Evolutionary conservation across 2,329 filamentous ascomycete genomes (phyloP).

Genomic region (Ophiocordyceps sinensis): DNA sequence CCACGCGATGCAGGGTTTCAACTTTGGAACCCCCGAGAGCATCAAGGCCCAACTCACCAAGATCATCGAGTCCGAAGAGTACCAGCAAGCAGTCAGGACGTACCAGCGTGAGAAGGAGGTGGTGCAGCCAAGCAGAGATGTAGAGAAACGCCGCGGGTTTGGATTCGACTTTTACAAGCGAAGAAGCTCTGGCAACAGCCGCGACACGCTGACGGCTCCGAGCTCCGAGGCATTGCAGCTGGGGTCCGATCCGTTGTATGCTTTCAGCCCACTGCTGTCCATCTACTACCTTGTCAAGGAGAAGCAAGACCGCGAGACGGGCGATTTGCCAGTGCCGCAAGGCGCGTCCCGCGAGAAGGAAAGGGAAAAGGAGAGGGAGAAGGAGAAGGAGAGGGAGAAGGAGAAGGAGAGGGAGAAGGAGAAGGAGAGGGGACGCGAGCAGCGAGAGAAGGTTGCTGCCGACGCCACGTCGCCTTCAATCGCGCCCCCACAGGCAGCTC

Average conservation of each 20-base stretch:
- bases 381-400: constrained; percentile 18
- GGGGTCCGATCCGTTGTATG: constrained; percentile 79
- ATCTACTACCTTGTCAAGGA: constrained; percentile 95
- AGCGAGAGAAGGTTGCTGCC: constrained; percentile 13
- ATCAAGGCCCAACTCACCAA: constrained; percentile 72
- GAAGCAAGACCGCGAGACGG: constrained; percentile 69
- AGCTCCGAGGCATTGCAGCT: constrained; percentile 74
- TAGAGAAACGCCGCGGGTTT: constrained; percentile 78
- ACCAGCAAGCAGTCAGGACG: constrained; percentile 67
- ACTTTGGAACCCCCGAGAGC: constrained; percentile 77
- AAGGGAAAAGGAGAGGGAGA: constrained; percentile 10
- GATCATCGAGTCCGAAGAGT: constrained; percentile 86
- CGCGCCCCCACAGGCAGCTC: constrained; percentile 66
- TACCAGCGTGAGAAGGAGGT: constrained; percentile 52
- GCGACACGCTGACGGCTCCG: constrained; percentile 72
- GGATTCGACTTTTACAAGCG: constrained; percentile 95
- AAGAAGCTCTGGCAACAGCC: constrained; percentile 74
- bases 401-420: too few relatives aligned
- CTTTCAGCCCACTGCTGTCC: constrained; percentile 81
- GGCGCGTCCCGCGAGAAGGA: constrained; percentile 22
- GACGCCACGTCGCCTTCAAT: constrained; percentile 53
- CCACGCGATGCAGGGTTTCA: constrained; percentile 92
- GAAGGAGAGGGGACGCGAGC: too few relatives aligned
- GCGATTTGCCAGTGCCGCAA: constrained; percentile 25
- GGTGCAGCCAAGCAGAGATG: constrained; percentile 41